Conservation (phyloP, 1,139 yeast species). For the Protomyces inouyei region DNA sequence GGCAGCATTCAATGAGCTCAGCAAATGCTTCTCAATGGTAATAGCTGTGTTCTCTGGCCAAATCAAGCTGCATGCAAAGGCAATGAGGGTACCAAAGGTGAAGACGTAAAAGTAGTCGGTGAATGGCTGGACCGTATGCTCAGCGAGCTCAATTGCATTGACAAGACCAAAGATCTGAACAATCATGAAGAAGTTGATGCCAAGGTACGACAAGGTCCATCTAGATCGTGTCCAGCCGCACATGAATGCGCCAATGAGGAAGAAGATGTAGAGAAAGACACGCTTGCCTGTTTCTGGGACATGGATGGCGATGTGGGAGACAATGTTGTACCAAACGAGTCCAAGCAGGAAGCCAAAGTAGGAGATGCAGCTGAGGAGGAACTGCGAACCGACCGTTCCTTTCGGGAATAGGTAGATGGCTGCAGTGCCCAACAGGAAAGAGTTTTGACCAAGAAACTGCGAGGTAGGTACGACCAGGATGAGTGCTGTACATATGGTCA, state of each 20-base stretch:
- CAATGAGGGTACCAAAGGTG: slow-evolving; percentile 7
- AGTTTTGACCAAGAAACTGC: slow-evolving; percentile 1
- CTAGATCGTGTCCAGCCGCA: slow-evolving; percentile 7
- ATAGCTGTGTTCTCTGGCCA: slow-evolving; percentile 10
- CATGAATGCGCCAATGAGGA: slow-evolving; percentile 3
- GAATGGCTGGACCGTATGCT: neutral
- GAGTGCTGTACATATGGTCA: neutral
- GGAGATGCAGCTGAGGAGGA: neutral
- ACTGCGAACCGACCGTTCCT: slow-evolving; percentile 8
- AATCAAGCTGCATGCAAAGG: neutral
- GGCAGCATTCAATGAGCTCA: neutral
- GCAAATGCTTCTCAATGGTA: neutral
- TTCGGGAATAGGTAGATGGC: slow-evolving; percentile 12
- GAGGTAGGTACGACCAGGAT: neutral
- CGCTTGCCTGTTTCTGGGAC: slow-evolving; percentile 5
- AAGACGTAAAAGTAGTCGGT: slow-evolving; percentile 15
- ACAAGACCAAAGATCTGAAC: slow-evolving; percentile 14
- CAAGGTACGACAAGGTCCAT: slow-evolving; percentile 1
- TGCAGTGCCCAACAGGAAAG: slow-evolving; percentile 5
- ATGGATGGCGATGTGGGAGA: slow-evolving; percentile 5
- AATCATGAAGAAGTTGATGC: slow-evolving; percentile 13
- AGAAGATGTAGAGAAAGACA: neutral
- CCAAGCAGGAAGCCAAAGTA: slow-evolving; percentile 5
- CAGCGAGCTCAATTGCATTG: slow-evolving; percentile 1
- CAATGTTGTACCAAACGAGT: slow-evolving; percentile 6